Percentiles rank a stretch among this genome's conserved stretches.
Evolutionary conservation across 495 filamentous ascomycete species (phyloP).

Genomic region (Beverwykella pulmonaria): DNA sequence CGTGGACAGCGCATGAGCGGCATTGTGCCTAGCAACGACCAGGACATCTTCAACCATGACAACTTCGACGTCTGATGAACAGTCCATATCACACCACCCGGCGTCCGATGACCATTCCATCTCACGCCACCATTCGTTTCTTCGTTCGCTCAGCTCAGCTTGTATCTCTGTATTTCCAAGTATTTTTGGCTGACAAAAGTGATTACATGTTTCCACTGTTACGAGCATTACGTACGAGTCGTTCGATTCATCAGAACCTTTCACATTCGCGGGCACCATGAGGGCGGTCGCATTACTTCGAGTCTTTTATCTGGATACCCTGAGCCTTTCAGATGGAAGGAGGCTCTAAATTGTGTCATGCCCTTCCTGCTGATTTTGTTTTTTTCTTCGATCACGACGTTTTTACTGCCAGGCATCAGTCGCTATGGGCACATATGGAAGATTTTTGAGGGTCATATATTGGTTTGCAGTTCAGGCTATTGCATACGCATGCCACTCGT

Average conservation of each 20-base stretch:
- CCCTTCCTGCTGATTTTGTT: not conserved
- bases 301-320: constrained; percentile 33
- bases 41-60: constrained; percentile 45
- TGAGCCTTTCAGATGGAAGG: constrained; percentile 6
- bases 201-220: constrained; percentile 20
- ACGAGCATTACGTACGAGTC: constrained; percentile 11
- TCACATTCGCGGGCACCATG: not conserved
- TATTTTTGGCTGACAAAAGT: constrained; percentile 29
- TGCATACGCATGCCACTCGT: constrained; percentile 6
- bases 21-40: constrained; percentile 42
- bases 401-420: not conserved
- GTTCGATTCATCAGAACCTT: constrained; percentile 15
- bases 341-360: constrained; percentile 26
- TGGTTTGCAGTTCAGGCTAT: constrained; percentile 7
- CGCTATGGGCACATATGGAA: not conserved
- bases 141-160: constrained; percentile 1
- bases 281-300: constrained; percentile 25
- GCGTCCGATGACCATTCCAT: constrained; percentile 36
- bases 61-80: constrained; percentile 44
- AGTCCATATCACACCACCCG: constrained; percentile 7
- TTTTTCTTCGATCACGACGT: not conserved
- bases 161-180: constrained; percentile 21
- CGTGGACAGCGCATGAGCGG: constrained; percentile 47
- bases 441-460: constrained; percentile 9
- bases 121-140: not conserved